phyloP scores from a whole-genome alignment of 768 basidiomycete genomes.

The Boletellus sp. region DNA sequence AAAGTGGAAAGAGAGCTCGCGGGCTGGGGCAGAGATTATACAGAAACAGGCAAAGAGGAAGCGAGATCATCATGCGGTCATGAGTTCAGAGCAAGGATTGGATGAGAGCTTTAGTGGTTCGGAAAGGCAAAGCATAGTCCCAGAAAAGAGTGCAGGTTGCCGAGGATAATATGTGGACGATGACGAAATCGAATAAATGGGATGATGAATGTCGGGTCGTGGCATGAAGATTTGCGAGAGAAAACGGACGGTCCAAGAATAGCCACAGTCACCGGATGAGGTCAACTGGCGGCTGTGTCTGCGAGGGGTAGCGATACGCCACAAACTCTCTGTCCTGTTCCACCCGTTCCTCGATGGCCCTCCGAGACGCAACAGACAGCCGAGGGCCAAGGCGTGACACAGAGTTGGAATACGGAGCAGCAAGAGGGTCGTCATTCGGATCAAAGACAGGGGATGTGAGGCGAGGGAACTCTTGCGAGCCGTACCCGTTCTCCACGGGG shows the following conservation, averaged over 20 bases:
- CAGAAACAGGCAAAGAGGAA: constrained; percentile 11
- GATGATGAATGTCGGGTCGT: constrained; percentile 15
- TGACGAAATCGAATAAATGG: constrained; percentile 18
- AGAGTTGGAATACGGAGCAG: constrained; percentile 46
- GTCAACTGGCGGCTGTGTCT: constrained; percentile 59
- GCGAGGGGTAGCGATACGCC: constrained; percentile 83
- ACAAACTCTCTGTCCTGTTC: constrained; percentile 83
- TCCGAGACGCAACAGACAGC: constrained; percentile 63
- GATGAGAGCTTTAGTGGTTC: constrained; percentile 8
- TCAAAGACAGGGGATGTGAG: constrained; percentile 43
- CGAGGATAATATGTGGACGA: constrained; percentile 15
- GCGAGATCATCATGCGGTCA: constrained; percentile 19
- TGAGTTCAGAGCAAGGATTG: constrained; percentile 27
- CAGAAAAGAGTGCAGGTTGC: constrained; percentile 22
- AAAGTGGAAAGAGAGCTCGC: constrained; percentile 12
- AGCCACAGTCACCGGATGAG: constrained; percentile 44
- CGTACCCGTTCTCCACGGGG: constrained; percentile 32
- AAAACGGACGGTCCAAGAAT: constrained; percentile 4
- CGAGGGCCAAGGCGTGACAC: constrained; percentile 49
- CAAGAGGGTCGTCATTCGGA: constrained; percentile 45
- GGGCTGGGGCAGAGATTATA: constrained; percentile 7
- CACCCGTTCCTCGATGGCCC: constrained; percentile 74
- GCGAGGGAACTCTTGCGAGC: constrained; percentile 46
- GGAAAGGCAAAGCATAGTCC: constrained; percentile 22
- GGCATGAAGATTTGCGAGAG: constrained; percentile 20